Percentiles rank a stretch among this genome's conserved stretches.
Conservation (phyloP, 2,329 filamentous ascomycete species). For the Colletotrichum limetticola region DNA sequence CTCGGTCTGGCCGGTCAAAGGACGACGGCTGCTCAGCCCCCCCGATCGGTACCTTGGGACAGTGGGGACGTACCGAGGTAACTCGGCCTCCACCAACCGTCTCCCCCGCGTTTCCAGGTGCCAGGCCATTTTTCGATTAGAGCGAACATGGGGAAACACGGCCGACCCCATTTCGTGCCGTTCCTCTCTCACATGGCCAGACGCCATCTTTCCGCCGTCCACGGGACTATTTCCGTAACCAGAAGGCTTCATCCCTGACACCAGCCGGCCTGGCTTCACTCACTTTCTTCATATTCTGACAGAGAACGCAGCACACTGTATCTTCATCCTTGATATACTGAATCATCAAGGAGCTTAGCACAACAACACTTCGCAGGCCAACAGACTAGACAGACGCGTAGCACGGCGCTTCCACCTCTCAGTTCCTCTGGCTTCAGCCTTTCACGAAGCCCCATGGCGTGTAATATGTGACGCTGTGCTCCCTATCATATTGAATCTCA, state of each 20-base stretch:
- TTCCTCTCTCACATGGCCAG: conserved; percentile 12
- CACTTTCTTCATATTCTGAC: neutral
- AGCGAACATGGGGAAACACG: conserved; percentile 8
- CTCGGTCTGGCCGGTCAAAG: conserved; percentile 27
- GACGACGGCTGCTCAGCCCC: conserved; percentile 16
- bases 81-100: conserved; percentile 29
- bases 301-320: conserved; percentile 1
- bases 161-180: too few relatives aligned
- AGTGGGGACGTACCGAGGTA: conserved; percentile 27
- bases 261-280: neutral
- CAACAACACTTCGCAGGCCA: neutral
- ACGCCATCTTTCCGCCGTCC: conserved; percentile 19
- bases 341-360: neutral
- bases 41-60: conserved; percentile 15
- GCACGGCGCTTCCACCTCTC: neutral
- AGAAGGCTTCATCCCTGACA: conserved; percentile 1
- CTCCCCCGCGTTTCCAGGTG: conserved; percentile 31
- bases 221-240: conserved; percentile 19
- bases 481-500: neutral
- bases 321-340: neutral
- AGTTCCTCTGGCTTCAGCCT: neutral
- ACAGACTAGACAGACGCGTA: neutral
- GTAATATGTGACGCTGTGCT: conserved; percentile 16
- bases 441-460: neutral
- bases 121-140: conserved; percentile 24